These are phyloP conservation scores for Claviceps humidiphila DNA, from an alignment of 2,329 filamentous ascomycete genomes.

Conservation along the genomic window DNA sequence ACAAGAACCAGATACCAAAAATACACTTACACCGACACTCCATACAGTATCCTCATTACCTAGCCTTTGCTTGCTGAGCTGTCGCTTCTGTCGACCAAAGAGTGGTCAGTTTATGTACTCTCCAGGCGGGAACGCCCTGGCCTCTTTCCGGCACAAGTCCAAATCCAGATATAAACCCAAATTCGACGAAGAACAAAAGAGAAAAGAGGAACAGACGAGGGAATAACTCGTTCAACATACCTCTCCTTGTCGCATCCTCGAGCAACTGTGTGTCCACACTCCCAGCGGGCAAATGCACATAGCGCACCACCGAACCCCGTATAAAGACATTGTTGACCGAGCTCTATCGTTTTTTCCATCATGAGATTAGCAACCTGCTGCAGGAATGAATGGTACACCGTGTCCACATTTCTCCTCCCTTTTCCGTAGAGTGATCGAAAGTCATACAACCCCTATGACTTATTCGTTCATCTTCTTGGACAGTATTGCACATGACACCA, in stretches of 20 bases:
- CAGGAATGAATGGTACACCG: too few relatives aligned
- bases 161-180: too few relatives aligned
- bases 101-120: neutral
- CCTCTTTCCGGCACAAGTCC: too few relatives aligned
- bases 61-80: slow-evolving; percentile 43
- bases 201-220: neutral
- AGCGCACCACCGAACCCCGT: slow-evolving; percentile 80
- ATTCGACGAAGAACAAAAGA: neutral
- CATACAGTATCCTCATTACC: slow-evolving; percentile 17
- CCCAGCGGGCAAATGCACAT: slow-evolving; percentile 72
- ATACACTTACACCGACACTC: neutral
- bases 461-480: too few relatives aligned
- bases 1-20: too few relatives aligned
- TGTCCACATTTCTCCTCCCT: too few relatives aligned
- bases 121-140: too few relatives aligned
- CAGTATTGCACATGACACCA: too few relatives aligned
- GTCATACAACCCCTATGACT: too few relatives aligned
- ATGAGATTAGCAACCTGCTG: neutral
- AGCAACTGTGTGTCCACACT: slow-evolving; percentile 77
- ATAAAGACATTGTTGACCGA: slow-evolving; percentile 95
- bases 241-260: slow-evolving; percentile 83
- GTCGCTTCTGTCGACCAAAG: slow-evolving; percentile 33
- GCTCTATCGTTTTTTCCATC: slow-evolving; percentile 27
- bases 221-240: slow-evolving; percentile 28
- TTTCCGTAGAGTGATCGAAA: too few relatives aligned